Conservation (phyloP, 345 rosid genomes). For the Heritiera fomes region DNA sequence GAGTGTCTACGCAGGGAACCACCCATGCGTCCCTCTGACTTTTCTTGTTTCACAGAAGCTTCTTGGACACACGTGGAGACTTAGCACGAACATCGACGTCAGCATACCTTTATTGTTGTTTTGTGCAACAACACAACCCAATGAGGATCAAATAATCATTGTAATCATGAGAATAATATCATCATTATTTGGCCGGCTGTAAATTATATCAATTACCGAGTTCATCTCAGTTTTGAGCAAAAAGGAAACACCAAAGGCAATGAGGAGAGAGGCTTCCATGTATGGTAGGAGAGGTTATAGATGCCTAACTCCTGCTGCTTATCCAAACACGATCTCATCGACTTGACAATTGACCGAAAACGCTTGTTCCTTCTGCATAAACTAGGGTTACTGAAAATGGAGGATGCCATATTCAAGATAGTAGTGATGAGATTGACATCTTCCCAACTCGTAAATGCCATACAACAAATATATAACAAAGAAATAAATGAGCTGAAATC, state of each 20-base stretch:
- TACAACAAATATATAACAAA: neutral
- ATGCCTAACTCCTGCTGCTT: constrained; percentile 41
- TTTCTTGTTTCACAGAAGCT: no score
- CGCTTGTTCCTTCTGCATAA: constrained; percentile 30
- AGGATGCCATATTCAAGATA: constrained; percentile 10
- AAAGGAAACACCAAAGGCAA: neutral
- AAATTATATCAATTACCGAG: neutral
- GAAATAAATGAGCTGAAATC: constrained; percentile 27
- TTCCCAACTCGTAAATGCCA: constrained; percentile 21
- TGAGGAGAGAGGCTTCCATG: constrained; percentile 29
- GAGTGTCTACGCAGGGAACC: no score
- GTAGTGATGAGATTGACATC: constrained; percentile 20
- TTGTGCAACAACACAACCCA: no score
- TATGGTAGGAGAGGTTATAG: constrained; percentile 35
- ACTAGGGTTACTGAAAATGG: constrained; percentile 25
- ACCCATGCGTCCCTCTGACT: no score
- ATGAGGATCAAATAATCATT: neutral
- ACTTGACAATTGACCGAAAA: constrained; percentile 39
- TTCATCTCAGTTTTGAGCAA: neutral
- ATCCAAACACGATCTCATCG: constrained; percentile 30
- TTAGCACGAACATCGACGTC: no score
- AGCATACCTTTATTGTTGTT: no score
- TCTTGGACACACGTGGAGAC: no score
- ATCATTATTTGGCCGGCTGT: neutral
- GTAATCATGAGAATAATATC: neutral